Base-by-base conservation (phyloP, 2,329 filamentous ascomycete species). In the Colletotrichum abscissum region DNA sequence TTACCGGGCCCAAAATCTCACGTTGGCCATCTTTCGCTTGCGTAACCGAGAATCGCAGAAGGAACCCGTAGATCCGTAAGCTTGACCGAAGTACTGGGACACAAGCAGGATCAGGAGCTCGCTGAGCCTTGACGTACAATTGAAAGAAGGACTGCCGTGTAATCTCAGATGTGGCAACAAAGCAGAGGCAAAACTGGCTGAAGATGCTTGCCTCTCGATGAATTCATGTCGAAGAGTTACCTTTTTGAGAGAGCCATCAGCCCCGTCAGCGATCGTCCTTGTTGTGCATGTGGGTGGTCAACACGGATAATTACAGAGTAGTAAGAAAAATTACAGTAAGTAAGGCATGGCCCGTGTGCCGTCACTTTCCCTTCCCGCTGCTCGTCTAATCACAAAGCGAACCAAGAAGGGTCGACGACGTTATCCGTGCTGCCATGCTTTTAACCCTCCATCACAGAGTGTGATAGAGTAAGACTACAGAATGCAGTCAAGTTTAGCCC, bases 1-100 rank as follows among this genome's bases (percentile, higher is more conserved):
- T 63, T 28, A 69, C 63, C 64, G 22, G 26, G 35, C 57, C 66
- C 71, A 74, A 75, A 75, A 67, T 75, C 70, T 75, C 30, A 75
- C 71, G 66, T 74, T 70, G 56, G 66, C 58, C 22, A 26, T 26
- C 60, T 30, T 58, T 30, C 26, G 22, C 28, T 22, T 52, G 38
- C n/a, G 57, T 38, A 49, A 59, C 26, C 38, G 54, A 59, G n/a
- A 33, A 46, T 54, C 52, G 33, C 30, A 67, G 14, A 3, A 42
- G 35, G 16, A 67, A 42, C 33, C 24, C 58, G 54, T 58, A n/a
- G 24, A 58, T 63, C 65, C 54, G 65, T 26, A 62, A 46, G 57
- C 55, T 42, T 68, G 57, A 56, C 46, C 4, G 26, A 33, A 33
- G 22, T 12, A 56, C 38, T 33, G 38, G 4, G 19, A 54, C 49